Conservation (phyloP, 2,329 filamentous ascomycete genomes). For the Tolypocladium endophyticum region DNA sequence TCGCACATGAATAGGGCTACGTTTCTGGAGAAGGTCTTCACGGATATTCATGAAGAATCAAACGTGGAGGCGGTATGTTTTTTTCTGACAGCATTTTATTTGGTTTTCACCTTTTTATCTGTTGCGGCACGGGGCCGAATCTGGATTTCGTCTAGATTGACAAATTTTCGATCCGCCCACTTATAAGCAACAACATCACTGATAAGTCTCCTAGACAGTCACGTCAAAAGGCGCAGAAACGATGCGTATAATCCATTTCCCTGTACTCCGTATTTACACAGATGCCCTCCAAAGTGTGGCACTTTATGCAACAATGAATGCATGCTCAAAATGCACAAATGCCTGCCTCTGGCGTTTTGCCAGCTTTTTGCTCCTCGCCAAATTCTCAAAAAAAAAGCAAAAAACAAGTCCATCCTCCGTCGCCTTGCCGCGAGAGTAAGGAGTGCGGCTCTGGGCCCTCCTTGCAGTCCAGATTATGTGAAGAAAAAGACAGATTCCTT, state of each 20-base stretch:
- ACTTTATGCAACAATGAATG: background rate
- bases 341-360: background rate
- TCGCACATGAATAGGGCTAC: too few relatives aligned
- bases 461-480: background rate
- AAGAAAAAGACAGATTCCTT: too few relatives aligned
- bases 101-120: background rate
- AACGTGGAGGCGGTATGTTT: too few relatives aligned
- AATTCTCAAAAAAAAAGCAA: background rate
- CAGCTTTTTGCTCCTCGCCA: background rate
- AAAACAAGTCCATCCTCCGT: background rate
- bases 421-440: background rate
- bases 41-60: too few relatives aligned
- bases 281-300: background rate
- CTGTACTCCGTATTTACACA: constrained; percentile 2
- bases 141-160: background rate
- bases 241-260: background rate
- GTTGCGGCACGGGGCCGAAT: too few relatives aligned
- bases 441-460: background rate
- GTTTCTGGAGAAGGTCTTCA: too few relatives aligned
- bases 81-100: background rate
- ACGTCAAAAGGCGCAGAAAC: background rate
- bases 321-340: background rate
- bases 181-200: background rate
- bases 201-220: background rate
- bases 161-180: background rate